Conservation (phyloP, 2,329 filamentous ascomycete species). For the Cytospora chrysosperma region DNA sequence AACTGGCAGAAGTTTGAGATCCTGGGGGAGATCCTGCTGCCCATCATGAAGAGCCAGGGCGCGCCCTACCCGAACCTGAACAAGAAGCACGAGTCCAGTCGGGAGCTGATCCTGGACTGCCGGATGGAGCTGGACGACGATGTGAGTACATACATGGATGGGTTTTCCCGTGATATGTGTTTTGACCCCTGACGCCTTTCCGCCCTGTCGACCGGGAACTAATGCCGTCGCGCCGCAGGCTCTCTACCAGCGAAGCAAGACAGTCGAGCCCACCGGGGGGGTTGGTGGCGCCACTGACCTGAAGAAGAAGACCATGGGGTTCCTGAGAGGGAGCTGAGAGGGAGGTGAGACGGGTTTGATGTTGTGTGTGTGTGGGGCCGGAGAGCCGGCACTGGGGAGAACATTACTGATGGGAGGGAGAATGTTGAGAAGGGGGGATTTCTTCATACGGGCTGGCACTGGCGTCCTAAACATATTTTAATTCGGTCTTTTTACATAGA, state of each 20-base stretch:
- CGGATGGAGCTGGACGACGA: constrained; percentile 84
- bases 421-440: background rate
- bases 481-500: background rate
- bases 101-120: constrained; percentile 77
- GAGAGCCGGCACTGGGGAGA: background rate
- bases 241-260: constrained; percentile 24
- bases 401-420: background rate
- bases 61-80: constrained; percentile 73
- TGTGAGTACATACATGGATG: too few species aligned
- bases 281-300: constrained; percentile 19
- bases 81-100: constrained; percentile 63
- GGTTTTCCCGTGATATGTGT: too few species aligned
- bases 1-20: constrained; percentile 99
- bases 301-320: constrained; percentile 24
- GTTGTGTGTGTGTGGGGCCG: background rate
- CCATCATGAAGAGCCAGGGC: constrained; percentile 88
- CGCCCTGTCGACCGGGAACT: background rate
- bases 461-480: background rate
- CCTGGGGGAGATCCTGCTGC: constrained; percentile 85
- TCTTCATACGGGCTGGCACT: background rate
- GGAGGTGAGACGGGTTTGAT: too few species aligned
- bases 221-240: constrained; percentile 7
- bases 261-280: constrained; percentile 20
- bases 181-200: background rate
- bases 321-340: constrained; percentile 18